phyloP scores from a whole-genome alignment of 768 basidiomycete species.

The Phaeotremella skinneri region DNA sequence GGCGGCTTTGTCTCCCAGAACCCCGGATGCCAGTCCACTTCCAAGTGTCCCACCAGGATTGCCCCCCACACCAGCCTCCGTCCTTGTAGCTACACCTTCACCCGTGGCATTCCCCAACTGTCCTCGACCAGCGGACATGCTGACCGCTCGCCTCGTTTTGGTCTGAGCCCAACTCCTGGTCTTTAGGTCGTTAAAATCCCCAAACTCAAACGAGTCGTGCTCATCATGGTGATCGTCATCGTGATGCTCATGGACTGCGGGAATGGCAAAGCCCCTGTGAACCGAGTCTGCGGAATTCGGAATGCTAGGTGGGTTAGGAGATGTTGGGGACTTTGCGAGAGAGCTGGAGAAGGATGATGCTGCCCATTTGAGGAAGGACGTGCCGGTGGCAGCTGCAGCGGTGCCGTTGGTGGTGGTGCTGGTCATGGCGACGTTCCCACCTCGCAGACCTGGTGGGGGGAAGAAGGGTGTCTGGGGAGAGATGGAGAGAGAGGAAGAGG shows the following conservation, averaged over 20 bases:
- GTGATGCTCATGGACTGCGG: constrained; percentile 9
- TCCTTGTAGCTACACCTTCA: background rate
- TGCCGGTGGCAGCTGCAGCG: constrained; percentile 10
- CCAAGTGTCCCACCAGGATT: background rate
- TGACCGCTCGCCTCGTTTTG: constrained; percentile 26
- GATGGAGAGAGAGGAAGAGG: constrained; percentile 27
- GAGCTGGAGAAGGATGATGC: constrained; percentile 7
- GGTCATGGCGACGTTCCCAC: background rate
- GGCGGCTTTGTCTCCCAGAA: constrained; percentile 42
- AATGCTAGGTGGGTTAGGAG: constrained; percentile 1
- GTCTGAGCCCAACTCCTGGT: constrained; percentile 24
- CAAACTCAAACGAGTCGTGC: constrained; percentile 46
- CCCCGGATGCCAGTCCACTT: constrained; percentile 15
- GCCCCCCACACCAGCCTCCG: constrained; percentile 3
- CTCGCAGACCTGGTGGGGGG: constrained; percentile 18
- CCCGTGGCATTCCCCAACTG: constrained; percentile 7
- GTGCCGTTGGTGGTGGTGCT: constrained; percentile 6
- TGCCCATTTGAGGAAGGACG: constrained; percentile 35
- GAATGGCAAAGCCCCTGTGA: constrained; percentile 26
- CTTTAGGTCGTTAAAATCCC: constrained; percentile 34
- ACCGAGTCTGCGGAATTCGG: background rate
- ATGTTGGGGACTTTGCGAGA: constrained; percentile 33
- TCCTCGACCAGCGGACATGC: constrained; percentile 23
- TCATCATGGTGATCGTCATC: constrained; percentile 20
- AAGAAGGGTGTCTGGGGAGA: constrained; percentile 39